Conservation (phyloP, 352 stramenopile species). For the Phytophthora litchii region DNA sequence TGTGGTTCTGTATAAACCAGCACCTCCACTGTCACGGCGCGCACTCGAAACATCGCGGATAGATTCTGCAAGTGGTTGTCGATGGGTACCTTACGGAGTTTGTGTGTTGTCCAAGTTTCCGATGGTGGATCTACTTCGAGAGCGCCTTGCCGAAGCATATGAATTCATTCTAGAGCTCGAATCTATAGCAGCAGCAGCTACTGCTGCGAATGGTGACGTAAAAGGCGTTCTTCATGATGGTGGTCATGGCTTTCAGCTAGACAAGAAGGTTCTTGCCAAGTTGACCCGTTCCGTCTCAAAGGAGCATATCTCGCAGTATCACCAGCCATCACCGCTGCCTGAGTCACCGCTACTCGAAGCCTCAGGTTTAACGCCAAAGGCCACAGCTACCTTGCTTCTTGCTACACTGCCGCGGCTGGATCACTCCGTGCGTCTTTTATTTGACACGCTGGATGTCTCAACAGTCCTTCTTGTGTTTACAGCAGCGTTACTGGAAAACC, state of each 20-base stretch:
- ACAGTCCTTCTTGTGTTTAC: slow-evolving; percentile 82
- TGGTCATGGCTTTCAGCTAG: slow-evolving; percentile 60
- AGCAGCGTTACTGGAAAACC: slow-evolving; percentile 77
- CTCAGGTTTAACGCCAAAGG: slow-evolving; percentile 33
- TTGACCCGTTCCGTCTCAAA: slow-evolving; percentile 73
- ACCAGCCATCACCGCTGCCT: slow-evolving; percentile 44
- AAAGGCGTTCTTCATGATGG: slow-evolving; percentile 17
- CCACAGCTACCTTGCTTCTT: slow-evolving; percentile 44
- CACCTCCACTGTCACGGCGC: slow-evolving; percentile 58
- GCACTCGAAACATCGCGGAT: slow-evolving; percentile 66
- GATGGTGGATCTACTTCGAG: slow-evolving; percentile 78
- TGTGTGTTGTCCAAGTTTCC: slow-evolving; percentile 86
- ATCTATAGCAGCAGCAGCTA: slow-evolving; percentile 44
- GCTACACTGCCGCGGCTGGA: slow-evolving; percentile 64
- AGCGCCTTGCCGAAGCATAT: slow-evolving; percentile 81
- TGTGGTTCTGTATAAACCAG: slow-evolving; percentile 83
- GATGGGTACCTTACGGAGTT: slow-evolving; percentile 84
- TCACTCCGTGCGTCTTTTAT: slow-evolving; percentile 78
- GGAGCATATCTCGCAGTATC: slow-evolving; percentile 62
- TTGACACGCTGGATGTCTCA: slow-evolving; percentile 80
- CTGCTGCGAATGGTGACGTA: slow-evolving; percentile 21
- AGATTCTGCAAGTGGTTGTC: slow-evolving; percentile 43
- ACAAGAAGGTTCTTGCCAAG: slow-evolving; percentile 83
- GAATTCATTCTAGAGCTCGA: slow-evolving; percentile 83
- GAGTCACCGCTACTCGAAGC: slow-evolving; percentile 43